Evolutionary conservation across 2,329 filamentous ascomycete species (phyloP), one percentile per base, ranked within the genome.

Genomic region (Aspergillus terreus): DNA sequence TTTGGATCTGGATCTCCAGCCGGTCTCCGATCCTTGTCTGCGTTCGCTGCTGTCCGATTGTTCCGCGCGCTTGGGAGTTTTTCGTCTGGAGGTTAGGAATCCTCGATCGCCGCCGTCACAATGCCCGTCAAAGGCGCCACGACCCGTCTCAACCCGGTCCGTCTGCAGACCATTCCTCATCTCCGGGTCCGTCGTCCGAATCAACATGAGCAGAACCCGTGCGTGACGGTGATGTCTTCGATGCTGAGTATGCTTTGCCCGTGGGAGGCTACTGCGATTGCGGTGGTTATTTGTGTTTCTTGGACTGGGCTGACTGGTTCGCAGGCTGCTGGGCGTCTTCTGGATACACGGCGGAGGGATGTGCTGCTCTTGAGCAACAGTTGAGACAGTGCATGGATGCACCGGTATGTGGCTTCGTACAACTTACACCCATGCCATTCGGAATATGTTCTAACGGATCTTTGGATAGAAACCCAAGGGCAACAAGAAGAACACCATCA

Each of bases 341-440:
- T n/a, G 73, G 72, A 49, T 71, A 74, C 44, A 64, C 72, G 17
- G 69, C 77, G n/a, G 76, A 80, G 64, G 82, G 80, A 38, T 87
- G 84, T 61, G 77, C 77, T 30, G 75, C 74, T 38, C 69, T 87
- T 32, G 84, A 86, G 65, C 76, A 83, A 61, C 79, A 82, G 64
- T 69, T 87, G 59, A 76, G 82, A 61, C 73, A 76, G 48, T 87
- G 84, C 69, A 96, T 96, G 90, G 92, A 97, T 76, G 82, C 82
- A 50, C 85, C 86, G 56, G 83, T 87, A 79, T 65, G 78, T 78
- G 70, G 53, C 63, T 46, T 19, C 9, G 14, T 14, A 11, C 10
- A 6, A 23, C 6, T 6, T 23, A 23, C 5, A 23, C 23, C 23
- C 23, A 23, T 23, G 23, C 23, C 4, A 23, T 23, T 23, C 23